Conservation (phyloP, 352 stramenopile genomes). For the Phytopythium montanum region DNA sequence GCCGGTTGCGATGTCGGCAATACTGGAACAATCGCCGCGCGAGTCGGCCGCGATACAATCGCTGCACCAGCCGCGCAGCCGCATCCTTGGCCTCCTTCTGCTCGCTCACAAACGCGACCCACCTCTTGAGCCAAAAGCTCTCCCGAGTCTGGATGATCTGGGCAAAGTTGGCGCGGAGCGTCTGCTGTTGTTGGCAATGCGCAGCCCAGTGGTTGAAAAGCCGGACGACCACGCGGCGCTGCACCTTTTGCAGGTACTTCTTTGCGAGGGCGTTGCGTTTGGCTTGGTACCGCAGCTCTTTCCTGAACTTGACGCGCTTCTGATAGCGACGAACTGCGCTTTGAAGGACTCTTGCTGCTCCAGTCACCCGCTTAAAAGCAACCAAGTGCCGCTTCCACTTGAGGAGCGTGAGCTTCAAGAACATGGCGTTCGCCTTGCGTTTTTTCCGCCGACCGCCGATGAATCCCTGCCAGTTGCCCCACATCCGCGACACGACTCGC, state of each 20-base stretch:
- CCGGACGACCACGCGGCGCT: slow-evolving; percentile 32
- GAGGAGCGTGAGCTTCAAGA: slow-evolving; percentile 60
- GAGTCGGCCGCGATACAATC: slow-evolving; percentile 49
- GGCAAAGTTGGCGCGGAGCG: slow-evolving; percentile 41
- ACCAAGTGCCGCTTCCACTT: slow-evolving; percentile 47
- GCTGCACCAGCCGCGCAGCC: slow-evolving; percentile 47
- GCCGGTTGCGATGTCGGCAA: slow-evolving; percentile 23
- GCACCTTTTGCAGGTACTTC: slow-evolving; percentile 55
- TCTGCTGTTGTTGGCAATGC: slow-evolving; percentile 31
- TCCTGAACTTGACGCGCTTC: slow-evolving; percentile 22
- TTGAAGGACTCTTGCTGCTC: slow-evolving; percentile 38
- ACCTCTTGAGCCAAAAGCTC: slow-evolving; percentile 43
- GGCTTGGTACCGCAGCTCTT: slow-evolving; percentile 31
- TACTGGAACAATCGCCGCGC: slow-evolving; percentile 41
- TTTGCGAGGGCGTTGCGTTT: slow-evolving; percentile 52
- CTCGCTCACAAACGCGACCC: slow-evolving; percentile 26
- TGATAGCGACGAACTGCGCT: slow-evolving; percentile 16
- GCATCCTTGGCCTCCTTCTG: slow-evolving; percentile 26
- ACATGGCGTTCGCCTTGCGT: slow-evolving; percentile 47
- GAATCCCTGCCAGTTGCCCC: slow-evolving; percentile 36
- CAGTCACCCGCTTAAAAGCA: slow-evolving; percentile 18
- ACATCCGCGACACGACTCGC: slow-evolving; percentile 18
- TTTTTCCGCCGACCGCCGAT: slow-evolving; percentile 26
- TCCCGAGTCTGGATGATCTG: slow-evolving; percentile 38
- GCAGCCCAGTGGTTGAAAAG: slow-evolving; percentile 58